phyloP scores from a whole-genome alignment of 2,329 filamentous ascomycete genomes.

The Dissoconium aciculare region DNA sequence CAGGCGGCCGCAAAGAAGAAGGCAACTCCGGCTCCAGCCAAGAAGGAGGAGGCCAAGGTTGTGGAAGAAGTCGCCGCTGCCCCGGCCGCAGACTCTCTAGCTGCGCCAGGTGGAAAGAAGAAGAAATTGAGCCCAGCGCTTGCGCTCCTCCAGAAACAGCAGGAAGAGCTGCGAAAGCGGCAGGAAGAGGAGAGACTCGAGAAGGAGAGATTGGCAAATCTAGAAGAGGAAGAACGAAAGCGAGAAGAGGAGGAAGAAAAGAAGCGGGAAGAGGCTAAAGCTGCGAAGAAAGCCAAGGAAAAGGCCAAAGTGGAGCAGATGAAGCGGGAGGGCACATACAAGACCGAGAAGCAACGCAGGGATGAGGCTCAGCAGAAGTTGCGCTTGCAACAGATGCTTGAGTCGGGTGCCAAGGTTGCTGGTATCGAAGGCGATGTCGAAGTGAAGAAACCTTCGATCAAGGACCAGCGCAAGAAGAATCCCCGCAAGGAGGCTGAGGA shows the following conservation, averaged over 20 bases:
- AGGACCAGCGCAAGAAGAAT: slow-evolving; percentile 61
- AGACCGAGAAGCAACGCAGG: slow-evolving; percentile 74
- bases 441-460: slow-evolving; percentile 68
- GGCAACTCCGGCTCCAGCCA: slow-evolving; percentile 28
- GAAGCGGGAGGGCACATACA: slow-evolving; percentile 74
- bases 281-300: slow-evolving; percentile 69
- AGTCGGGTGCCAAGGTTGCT: slow-evolving; percentile 49
- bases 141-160: slow-evolving; percentile 61
- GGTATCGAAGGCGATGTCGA: slow-evolving; percentile 51
- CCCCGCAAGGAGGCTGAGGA: slow-evolving; percentile 47
- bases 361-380: slow-evolving; percentile 65
- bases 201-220: slow-evolving; percentile 50
- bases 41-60: slow-evolving; percentile 19
- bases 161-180: slow-evolving; percentile 54
- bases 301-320: slow-evolving; percentile 75
- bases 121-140: slow-evolving; percentile 78
- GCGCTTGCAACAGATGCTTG: slow-evolving; percentile 74
- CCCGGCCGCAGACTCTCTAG: slow-evolving; percentile 28
- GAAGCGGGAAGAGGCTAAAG: slow-evolving; percentile 57
- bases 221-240: slow-evolving; percentile 48
- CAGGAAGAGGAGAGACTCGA: slow-evolving; percentile 49
- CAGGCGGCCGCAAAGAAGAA: slow-evolving; percentile 84
- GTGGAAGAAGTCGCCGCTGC: slow-evolving; percentile 40
- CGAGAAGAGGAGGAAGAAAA: slow-evolving; percentile 56
- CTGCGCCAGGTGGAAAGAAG: slow-evolving; percentile 48